phyloP scores from a whole-genome alignment of 1,284 basidiomycete species.

The Sporisorium graminicola region DNA sequence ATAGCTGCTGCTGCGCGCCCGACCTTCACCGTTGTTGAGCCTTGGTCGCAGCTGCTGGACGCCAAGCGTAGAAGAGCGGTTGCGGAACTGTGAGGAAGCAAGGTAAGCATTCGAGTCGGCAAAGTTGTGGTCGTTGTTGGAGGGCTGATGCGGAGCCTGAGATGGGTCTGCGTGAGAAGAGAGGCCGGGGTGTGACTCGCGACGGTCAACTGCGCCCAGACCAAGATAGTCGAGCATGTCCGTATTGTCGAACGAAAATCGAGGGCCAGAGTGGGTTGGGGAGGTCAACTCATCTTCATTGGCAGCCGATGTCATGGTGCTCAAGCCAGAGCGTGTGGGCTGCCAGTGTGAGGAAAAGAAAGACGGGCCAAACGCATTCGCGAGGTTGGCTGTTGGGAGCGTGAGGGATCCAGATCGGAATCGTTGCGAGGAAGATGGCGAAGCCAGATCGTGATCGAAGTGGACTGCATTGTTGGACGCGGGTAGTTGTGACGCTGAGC shows the following conservation, averaged over 20 bases:
- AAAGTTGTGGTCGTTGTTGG: conserved; percentile 15
- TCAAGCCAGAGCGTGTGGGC: conserved; percentile 47
- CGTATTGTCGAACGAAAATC: conserved; percentile 35
- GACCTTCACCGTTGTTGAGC: conserved; percentile 31
- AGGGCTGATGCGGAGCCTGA: not conserved
- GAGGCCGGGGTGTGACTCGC: not conserved
- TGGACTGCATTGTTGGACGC: not conserved
- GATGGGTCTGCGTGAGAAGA: not conserved
- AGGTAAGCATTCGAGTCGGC: conserved; percentile 21
- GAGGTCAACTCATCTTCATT: conserved; percentile 20
- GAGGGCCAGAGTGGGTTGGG: conserved; percentile 7
- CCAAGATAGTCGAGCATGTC: conserved; percentile 64
- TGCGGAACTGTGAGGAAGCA: conserved; percentile 27
- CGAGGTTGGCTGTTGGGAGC: conserved; percentile 38
- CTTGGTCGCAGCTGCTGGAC: conserved; percentile 33
- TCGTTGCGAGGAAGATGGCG: conserved; percentile 22
- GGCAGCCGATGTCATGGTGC: conserved; percentile 40
- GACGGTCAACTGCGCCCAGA: conserved; percentile 20
- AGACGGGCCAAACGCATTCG: conserved; percentile 54
- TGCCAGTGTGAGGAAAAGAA: conserved; percentile 59
- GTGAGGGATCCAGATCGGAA: conserved; percentile 55
- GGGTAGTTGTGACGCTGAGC: conserved; percentile 5
- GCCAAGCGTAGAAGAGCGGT: conserved; percentile 43
- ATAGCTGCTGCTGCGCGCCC: conserved; percentile 52
- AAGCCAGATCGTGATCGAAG: conserved; percentile 4